Percentiles rank a stretch among this genome's conserved stretches.
Evolutionary conservation across 768 basidiomycete genomes (phyloP).

Genomic region (Kwoniella dendrophila): DNA sequence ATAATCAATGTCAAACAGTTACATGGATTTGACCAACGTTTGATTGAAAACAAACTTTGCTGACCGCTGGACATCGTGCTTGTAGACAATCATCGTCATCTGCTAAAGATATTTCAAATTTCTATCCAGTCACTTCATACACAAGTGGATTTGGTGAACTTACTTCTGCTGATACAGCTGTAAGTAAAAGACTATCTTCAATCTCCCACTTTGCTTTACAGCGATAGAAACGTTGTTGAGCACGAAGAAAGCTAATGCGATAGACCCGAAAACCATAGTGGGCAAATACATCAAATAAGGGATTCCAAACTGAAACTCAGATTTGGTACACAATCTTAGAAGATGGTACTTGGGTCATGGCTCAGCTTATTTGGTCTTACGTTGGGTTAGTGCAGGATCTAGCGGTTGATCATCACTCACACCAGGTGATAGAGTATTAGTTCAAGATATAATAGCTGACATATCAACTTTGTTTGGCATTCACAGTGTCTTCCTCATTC

Average conservation of each 20-base stretch:
- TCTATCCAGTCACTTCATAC: conserved; percentile 74
- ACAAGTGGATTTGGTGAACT: conserved; percentile 43
- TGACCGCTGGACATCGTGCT: conserved; percentile 15
- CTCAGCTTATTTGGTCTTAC: conserved; percentile 83
- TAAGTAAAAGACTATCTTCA: too few relatives aligned
- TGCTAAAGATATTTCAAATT: conserved; percentile 60
- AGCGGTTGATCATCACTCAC: background rate
- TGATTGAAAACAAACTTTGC: background rate
- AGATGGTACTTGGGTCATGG: conserved; percentile 77
- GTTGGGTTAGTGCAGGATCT: conserved; percentile 89
- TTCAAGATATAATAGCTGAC: background rate
- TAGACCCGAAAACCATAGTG: conserved; percentile 59
- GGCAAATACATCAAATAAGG: conserved; percentile 67
- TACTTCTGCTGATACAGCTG: conserved; percentile 47
- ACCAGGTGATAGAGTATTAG: background rate
- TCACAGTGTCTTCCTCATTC: conserved; percentile 70
- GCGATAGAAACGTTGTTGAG: conserved; percentile 60
- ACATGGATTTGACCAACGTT: too few relatives aligned
- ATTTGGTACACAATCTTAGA: conserved; percentile 77
- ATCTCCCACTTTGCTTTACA: conserved; percentile 40
- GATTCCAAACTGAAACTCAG: conserved; percentile 90
- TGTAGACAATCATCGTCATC: conserved; percentile 19
- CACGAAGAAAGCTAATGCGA: conserved; percentile 52
- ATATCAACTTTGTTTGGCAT: background rate
- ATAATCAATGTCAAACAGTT: background rate